phyloP scores from a whole-genome alignment of 305 asterid species.

The Fraxinus sp. region DNA sequence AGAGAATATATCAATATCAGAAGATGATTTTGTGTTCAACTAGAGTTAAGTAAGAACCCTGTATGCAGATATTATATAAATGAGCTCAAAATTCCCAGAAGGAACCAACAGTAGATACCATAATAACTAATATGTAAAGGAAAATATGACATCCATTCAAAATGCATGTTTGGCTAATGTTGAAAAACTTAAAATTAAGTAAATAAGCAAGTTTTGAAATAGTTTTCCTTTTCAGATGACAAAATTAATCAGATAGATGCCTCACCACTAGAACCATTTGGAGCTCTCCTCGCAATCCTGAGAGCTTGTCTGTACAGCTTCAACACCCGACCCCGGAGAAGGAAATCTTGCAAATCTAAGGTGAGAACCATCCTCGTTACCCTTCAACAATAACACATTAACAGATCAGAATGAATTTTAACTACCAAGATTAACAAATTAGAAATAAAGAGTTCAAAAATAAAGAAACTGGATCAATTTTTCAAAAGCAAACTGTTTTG shows the following conservation, averaged over 20 bases:
- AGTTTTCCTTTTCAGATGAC: neutral
- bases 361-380: constrained; percentile 38
- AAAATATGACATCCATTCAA: neutral
- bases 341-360: constrained; percentile 79
- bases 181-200: neutral
- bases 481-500: neutral
- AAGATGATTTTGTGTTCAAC: neutral
- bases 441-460: neutral
- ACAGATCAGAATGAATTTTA: neutral
- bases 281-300: constrained; percentile 70
- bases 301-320: constrained; percentile 82
- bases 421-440: neutral
- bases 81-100: neutral
- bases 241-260: neutral
- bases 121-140: neutral
- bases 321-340: constrained; percentile 74
- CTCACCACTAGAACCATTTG: constrained; percentile 58
- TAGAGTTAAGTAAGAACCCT: neutral
- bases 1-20: neutral
- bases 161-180: neutral
- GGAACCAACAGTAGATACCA: neutral
- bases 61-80: neutral
- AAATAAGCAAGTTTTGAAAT: neutral
- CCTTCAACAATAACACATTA: neutral
- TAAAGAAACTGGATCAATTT: neutral